Percentiles rank a stretch among this genome's conserved stretches.
Evolutionary conservation across 1,139 yeast species (phyloP).

Genomic region (Diutina pseudorugosa): DNA sequence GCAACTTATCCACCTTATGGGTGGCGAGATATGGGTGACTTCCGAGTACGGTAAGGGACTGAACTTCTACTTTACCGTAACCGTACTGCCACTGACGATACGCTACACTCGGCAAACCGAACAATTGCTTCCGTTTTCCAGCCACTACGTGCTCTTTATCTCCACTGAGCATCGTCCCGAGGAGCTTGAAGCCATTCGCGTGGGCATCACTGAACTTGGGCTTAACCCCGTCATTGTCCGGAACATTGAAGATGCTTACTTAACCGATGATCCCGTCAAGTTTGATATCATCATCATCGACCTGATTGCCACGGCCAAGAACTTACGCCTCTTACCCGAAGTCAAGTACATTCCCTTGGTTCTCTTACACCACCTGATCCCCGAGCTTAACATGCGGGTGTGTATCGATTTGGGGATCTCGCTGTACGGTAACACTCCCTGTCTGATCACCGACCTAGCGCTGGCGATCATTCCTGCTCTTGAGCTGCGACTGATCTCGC

Average conservation of each 20-base stretch:
- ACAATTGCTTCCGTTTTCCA: constrained; percentile 58
- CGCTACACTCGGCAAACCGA: constrained; percentile 56
- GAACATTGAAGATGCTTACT: constrained; percentile 36
- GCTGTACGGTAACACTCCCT: constrained; percentile 80
- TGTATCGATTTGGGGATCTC: constrained; percentile 82
- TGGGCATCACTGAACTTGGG: constrained; percentile 30
- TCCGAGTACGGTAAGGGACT: constrained; percentile 77
- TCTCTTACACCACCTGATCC: constrained; percentile 62
- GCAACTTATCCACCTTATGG: constrained; percentile 79
- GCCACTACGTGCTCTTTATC: constrained; percentile 58
- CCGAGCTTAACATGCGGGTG: constrained; percentile 66
- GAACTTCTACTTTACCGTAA: constrained; percentile 66
- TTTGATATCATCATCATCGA: constrained; percentile 78
- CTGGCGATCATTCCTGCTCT: constrained; percentile 76
- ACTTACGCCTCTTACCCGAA: constrained; percentile 54
- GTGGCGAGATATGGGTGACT: constrained; percentile 84
- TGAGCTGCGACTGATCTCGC: constrained; percentile 71
- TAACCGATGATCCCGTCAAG: constrained; percentile 39
- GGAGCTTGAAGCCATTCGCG: constrained; percentile 34
- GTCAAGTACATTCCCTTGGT: constrained; percentile 77
- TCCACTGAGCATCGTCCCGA: constrained; percentile 48
- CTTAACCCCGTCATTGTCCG: constrained; percentile 39
- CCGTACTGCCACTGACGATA: constrained; percentile 63
- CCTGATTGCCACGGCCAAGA: constrained; percentile 62
- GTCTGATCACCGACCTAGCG: constrained; percentile 70